Evolutionary conservation across 257 asterid genomes (phyloP).

Genomic region (Penstemon newberryi): DNA sequence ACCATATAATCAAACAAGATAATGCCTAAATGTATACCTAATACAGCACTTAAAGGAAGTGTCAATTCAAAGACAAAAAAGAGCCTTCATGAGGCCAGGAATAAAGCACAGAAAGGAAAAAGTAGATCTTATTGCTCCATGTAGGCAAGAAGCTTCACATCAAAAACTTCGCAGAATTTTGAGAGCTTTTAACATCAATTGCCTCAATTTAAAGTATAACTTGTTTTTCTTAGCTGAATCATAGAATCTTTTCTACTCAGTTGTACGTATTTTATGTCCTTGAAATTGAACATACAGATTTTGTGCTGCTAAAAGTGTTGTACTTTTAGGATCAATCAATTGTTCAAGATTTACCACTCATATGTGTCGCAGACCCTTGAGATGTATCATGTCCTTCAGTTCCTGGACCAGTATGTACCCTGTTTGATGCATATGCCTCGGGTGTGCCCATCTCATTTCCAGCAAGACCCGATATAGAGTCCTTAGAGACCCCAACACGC

Average conservation of each 20-base stretch:
- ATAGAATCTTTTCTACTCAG: slow-evolving; percentile 2
- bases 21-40: not conserved
- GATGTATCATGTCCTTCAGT: slow-evolving; percentile 64
- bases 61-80: slow-evolving; percentile 1
- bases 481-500: slow-evolving; percentile 51
- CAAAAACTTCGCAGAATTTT: not conserved
- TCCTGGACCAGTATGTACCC: slow-evolving; percentile 51
- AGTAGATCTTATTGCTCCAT: not conserved
- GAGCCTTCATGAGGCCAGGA: slow-evolving; percentile 4
- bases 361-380: slow-evolving; percentile 59
- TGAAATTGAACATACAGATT: slow-evolving; percentile 6
- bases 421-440: slow-evolving; percentile 59
- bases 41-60: not conserved
- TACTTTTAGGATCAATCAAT: slow-evolving; percentile 7
- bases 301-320: not conserved
- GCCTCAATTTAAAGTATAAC: slow-evolving; percentile 21
- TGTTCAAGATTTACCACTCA: slow-evolving; percentile 39
- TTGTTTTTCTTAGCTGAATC: not conserved
- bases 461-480: slow-evolving; percentile 53
- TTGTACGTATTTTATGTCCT: slow-evolving; percentile 9
- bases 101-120: slow-evolving; percentile 1
- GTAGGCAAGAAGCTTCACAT: slow-evolving; percentile 18
- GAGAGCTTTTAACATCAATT: slow-evolving; percentile 6
- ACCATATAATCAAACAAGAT: slow-evolving; percentile 7
- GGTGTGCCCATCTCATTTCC: slow-evolving; percentile 64